Percentiles rank a stretch among this genome's conserved stretches.
Conservation (phyloP, 2,329 filamentous ascomycete genomes). For the Ophiostoma sp. region DNA sequence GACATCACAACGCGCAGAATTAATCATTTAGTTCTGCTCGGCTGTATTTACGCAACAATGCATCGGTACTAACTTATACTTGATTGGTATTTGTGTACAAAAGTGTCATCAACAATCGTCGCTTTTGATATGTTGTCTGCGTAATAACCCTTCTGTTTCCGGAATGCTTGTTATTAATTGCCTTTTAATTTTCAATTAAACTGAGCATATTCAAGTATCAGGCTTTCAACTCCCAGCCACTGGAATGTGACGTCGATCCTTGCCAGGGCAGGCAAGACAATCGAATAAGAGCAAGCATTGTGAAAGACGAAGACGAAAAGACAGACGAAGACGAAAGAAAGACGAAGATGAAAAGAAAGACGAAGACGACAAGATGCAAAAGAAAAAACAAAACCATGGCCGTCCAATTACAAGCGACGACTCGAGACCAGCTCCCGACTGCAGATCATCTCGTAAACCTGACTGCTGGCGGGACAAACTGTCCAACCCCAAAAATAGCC, state of each 20-base stretch:
- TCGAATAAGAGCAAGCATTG: background rate
- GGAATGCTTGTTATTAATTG: background rate
- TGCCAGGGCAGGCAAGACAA: constrained; percentile 7
- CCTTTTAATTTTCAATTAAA: too few species aligned
- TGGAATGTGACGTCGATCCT: constrained; percentile 5
- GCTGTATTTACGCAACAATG: too few species aligned
- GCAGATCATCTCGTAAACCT: constrained; percentile 9
- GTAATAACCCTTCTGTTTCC: background rate
- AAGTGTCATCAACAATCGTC: background rate
- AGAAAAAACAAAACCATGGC: too few species aligned
- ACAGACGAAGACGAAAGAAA: too few species aligned
- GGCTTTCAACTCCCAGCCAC: background rate
- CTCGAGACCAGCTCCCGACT: background rate
- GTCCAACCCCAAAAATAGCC: background rate
- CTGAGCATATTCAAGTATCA: background rate
- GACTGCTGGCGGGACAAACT: background rate
- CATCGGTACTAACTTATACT: too few species aligned
- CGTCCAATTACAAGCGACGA: background rate
- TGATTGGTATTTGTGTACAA: too few species aligned
- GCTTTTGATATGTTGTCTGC: background rate
- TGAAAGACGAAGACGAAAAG: too few species aligned
- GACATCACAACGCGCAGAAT: too few species aligned
- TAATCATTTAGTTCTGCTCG: too few species aligned
- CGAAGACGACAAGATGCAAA: background rate
- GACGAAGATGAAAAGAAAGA: background rate